A percentile compares a stretch with the other conserved stretches of the same genome.
These are phyloP conservation scores for Luvunga scandens DNA, from an alignment of 345 rosid species.

Conservation along the genomic window DNA sequence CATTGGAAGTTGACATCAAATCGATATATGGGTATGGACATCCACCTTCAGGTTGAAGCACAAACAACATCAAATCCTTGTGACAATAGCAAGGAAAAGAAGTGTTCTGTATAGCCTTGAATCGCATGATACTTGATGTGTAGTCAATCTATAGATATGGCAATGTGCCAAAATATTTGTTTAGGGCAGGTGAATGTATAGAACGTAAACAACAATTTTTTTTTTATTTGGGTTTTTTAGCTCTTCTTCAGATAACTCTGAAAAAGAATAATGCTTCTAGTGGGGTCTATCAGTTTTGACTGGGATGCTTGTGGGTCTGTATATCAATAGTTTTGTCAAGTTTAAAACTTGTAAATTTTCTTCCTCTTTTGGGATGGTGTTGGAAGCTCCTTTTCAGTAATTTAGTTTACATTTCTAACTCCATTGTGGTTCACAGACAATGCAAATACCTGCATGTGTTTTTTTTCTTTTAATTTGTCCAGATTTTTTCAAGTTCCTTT, in stretches of 20 bases:
- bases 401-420: background rate
- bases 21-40: constrained; percentile 3
- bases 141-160: background rate
- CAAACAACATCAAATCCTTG: background rate
- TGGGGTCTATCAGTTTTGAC: background rate
- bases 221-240: background rate
- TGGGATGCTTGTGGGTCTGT: constrained; percentile 10
- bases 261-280: background rate
- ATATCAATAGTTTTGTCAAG: background rate
- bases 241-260: background rate
- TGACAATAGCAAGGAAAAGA: background rate
- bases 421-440: background rate
- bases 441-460: background rate
- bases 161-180: background rate
- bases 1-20: background rate
- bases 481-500: background rate
- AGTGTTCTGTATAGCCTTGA: constrained; percentile 1
- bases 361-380: background rate
- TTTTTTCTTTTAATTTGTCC: background rate
- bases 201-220: background rate
- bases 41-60: background rate
- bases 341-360: background rate
- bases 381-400: background rate
- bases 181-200: constrained; percentile 3
- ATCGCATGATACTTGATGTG: constrained; percentile 1